Evolutionary conservation across 2,329 filamentous ascomycete genomes (phyloP).

Genomic region (Cryphonectria carpinicola): DNA sequence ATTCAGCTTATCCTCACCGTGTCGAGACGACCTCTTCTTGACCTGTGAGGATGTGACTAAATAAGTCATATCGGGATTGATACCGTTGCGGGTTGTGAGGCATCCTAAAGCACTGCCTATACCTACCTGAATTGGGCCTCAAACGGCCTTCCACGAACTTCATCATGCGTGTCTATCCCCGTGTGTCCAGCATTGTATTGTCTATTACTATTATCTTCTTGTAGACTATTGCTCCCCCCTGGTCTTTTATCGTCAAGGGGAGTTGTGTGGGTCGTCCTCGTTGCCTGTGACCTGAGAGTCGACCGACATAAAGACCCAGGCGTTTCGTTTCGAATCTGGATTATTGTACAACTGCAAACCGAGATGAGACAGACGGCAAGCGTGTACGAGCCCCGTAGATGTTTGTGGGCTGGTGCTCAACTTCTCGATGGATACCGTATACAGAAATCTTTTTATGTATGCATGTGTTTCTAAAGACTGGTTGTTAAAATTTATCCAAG

Average conservation of each 20-base stretch:
- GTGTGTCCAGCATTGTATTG: not conserved
- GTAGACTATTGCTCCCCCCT: not conserved
- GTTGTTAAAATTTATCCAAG: not conserved
- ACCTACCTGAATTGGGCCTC: not conserved
- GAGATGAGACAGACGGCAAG: slow-evolving; percentile 5
- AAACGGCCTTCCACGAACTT: not conserved
- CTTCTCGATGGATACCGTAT: not conserved
- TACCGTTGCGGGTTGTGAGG: slow-evolving; percentile 13
- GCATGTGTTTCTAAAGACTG: not conserved
- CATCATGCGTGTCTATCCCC: not conserved
- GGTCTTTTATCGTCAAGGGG: not conserved
- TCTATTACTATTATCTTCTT: not conserved
- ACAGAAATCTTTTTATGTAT: not conserved
- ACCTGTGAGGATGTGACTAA: slow-evolving; percentile 11
- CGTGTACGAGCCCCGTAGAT: not conserved
- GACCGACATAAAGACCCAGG: not conserved
- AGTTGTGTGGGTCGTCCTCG: slow-evolving; percentile 1
- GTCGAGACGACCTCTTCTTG: slow-evolving; percentile 7
- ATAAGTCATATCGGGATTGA: slow-evolving; percentile 10
- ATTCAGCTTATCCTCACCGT: slow-evolving; percentile 14
- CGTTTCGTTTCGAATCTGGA: slow-evolving; percentile 12
- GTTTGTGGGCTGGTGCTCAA: not conserved
- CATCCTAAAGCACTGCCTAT: slow-evolving; percentile 15
- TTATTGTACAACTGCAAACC: not conserved
- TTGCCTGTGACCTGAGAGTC: not conserved